These are phyloP conservation scores for Pseudonectria buxi DNA, from an alignment of 2,329 filamentous ascomycete species.

Conservation along the genomic window DNA sequence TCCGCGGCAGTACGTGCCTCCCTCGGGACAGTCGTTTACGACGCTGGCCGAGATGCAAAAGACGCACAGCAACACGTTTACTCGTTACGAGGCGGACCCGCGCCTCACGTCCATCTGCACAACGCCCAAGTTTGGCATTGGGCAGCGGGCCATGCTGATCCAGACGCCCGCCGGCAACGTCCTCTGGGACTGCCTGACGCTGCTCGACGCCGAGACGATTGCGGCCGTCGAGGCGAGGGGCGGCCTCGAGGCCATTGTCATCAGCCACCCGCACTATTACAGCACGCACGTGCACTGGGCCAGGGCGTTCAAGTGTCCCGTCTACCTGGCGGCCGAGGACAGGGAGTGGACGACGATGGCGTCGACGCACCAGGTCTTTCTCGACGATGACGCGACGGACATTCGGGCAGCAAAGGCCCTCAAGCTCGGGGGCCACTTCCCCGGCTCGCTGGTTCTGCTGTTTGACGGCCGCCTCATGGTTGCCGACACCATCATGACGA, in stretches of 20 bases:
- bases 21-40: conserved; percentile 53
- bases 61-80: conserved; percentile 48
- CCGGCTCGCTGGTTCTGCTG: conserved; percentile 62
- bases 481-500: conserved; percentile 70
- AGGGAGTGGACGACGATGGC: conserved; percentile 51
- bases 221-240: conserved; percentile 51
- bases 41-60: conserved; percentile 43
- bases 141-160: conserved; percentile 66
- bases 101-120: conserved; percentile 42
- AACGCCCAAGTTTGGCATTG: conserved; percentile 60
- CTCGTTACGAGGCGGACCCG: conserved; percentile 37
- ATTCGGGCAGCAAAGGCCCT: conserved; percentile 45
- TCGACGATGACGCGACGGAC: conserved; percentile 37
- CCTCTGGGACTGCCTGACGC: conserved; percentile 72
- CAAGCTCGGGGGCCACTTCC: conserved; percentile 74
- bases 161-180: conserved; percentile 61
- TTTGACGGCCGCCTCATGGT: conserved; percentile 59
- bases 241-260: conserved; percentile 64
- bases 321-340: conserved; percentile 64
- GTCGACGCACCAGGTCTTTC: conserved; percentile 38
- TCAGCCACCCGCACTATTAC: conserved; percentile 79
- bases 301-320: conserved; percentile 57
- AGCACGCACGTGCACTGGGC: conserved; percentile 72
- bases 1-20: conserved; percentile 62
- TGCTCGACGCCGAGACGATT: conserved; percentile 60